Base-by-base conservation (phyloP, 2,329 filamentous ascomycete genomes). In the Aphanoascus verrucosus region DNA sequence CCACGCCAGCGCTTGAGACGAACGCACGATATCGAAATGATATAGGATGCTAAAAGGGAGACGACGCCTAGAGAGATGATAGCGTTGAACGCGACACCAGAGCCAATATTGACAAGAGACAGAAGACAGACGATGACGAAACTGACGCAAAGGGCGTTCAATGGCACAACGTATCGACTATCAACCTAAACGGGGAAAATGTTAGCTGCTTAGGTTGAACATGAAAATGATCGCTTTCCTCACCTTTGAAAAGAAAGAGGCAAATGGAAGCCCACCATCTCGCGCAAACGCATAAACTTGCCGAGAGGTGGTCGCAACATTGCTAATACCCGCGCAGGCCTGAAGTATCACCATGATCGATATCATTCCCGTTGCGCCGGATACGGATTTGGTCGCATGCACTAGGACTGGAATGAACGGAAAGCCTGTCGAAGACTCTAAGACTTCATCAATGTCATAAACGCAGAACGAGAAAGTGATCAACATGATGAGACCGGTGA, bases 21-120 rank as follows among this genome's bases (percentile, higher is more conserved):
- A 8, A 73, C 61, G 58, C 74, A 77, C 12, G 64, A 65, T 47
- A 77, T 76, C 1, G 72, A 73, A 6, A 78, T 58, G 41, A 71
- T 66, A 55, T 72, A 72, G 4, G 73, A 67, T 6, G 62, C 63
- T 23, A 76, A 61, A 11, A 71, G 60, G 1, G 71, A 67, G 19
- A 61, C 67, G 9, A 66, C 62, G 5, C 62, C 64, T 6, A 74
- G 64, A 1, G 70, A 66, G 35, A 72, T 65, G 38, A 73, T 70
- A 41, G 70, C 69, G 55, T 69, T 67, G 45, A 77, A 64, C 14
- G 69, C 71, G 5, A 67, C 65, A 1, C 62, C 63, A 5, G 70
- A 74, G 11, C 74, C 75, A 45, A 79, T 71, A 61, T 76, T 77
- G 64, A 79, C 77, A 15, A 76, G 63, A 1, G 69, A 69, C 11